These are phyloP conservation scores for Rhypophila decipiens DNA, from an alignment of 495 filamentous ascomycete genomes.

Conservation along the genomic window DNA sequence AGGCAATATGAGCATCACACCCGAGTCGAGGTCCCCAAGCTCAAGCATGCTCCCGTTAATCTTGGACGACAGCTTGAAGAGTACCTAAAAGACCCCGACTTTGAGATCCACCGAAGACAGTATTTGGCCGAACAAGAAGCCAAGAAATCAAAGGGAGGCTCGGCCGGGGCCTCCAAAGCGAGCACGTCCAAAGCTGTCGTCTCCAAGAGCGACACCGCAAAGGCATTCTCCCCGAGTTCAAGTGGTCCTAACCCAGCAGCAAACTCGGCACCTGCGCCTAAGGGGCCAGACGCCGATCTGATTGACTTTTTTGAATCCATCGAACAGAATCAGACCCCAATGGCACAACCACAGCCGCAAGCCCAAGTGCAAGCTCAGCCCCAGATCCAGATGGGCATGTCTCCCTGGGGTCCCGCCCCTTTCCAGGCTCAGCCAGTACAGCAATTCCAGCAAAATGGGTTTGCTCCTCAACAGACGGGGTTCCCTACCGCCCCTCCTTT, in stretches of 20 bases:
- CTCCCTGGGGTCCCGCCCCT: slow-evolving; percentile 22
- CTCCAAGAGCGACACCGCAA: slow-evolving; percentile 27
- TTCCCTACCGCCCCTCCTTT: slow-evolving; percentile 45
- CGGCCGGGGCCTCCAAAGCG: slow-evolving; percentile 18
- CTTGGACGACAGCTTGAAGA: slow-evolving; percentile 85
- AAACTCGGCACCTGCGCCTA: slow-evolving; percentile 30
- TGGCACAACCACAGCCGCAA: slow-evolving; percentile 34
- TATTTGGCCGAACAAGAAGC: slow-evolving; percentile 81
- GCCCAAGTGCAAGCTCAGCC: slow-evolving; percentile 17
- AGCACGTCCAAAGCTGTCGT: slow-evolving; percentile 28
- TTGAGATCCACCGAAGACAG: slow-evolving; percentile 87
- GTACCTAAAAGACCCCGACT: slow-evolving; percentile 92
- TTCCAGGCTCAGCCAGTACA: slow-evolving; percentile 26
- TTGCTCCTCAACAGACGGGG: slow-evolving; percentile 38
- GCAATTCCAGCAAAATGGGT: slow-evolving; percentile 48
- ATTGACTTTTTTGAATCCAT: slow-evolving; percentile 99
- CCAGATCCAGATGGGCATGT: slow-evolving; percentile 28
- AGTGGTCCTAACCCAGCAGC: slow-evolving; percentile 17
- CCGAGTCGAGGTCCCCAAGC: slow-evolving; percentile 87
- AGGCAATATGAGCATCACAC: slow-evolving; percentile 87
- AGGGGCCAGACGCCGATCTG: slow-evolving; percentile 69
- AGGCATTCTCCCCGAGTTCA: slow-evolving; percentile 28
- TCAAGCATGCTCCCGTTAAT: slow-evolving; percentile 94
- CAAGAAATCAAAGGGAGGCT: slow-evolving; percentile 55
- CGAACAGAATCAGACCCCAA: slow-evolving; percentile 82